phyloP scores from a whole-genome alignment of 768 basidiomycete species.

The Suillus cothurnatus region DNA sequence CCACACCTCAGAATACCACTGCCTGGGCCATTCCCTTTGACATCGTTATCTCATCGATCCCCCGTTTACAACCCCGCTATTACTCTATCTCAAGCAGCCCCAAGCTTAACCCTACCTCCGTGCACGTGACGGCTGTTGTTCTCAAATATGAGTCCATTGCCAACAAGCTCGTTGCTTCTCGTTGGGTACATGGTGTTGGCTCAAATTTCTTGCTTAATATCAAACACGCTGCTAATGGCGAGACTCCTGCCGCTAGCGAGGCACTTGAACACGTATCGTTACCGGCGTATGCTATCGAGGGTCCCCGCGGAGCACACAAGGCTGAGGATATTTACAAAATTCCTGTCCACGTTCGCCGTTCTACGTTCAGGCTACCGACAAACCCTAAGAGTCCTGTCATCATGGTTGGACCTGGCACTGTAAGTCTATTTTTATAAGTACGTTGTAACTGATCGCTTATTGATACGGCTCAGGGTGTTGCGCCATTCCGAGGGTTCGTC shows the following conservation, averaged over 20 bases:
- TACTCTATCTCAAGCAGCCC: conserved; percentile 99
- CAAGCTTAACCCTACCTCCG: conserved; percentile 83
- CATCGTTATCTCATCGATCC: conserved; percentile 89
- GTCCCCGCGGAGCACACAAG: conserved; percentile 86
- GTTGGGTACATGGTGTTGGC: conserved; percentile 86
- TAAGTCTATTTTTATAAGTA: conserved; percentile 43
- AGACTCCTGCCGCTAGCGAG: conserved; percentile 46
- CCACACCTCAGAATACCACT: conserved; percentile 76
- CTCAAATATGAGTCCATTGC: conserved; percentile 84
- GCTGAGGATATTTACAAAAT: conserved; percentile 73
- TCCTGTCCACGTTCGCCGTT: conserved; percentile 93
- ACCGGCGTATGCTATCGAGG: conserved; percentile 85
- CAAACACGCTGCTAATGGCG: conserved; percentile 70
- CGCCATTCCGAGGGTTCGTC: conserved; percentile 98
- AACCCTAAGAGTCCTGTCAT: conserved; percentile 98
- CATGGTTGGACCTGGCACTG: conserved; percentile 99
- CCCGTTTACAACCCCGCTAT: conserved; percentile 95
- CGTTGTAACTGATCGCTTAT: conserved; percentile 6
- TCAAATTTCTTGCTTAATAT: conserved; percentile 96
- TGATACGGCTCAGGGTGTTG: conserved; percentile 74
- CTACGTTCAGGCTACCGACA: conserved; percentile 96
- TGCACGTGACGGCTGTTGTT: conserved; percentile 95
- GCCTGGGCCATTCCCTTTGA: conserved; percentile 95
- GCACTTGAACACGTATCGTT: conserved; percentile 43
- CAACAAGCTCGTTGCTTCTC: conserved; percentile 51